These are phyloP conservation scores for Meyerozyma carpophila DNA, from an alignment of 1,139 yeast genomes.

Conservation along the genomic window DNA sequence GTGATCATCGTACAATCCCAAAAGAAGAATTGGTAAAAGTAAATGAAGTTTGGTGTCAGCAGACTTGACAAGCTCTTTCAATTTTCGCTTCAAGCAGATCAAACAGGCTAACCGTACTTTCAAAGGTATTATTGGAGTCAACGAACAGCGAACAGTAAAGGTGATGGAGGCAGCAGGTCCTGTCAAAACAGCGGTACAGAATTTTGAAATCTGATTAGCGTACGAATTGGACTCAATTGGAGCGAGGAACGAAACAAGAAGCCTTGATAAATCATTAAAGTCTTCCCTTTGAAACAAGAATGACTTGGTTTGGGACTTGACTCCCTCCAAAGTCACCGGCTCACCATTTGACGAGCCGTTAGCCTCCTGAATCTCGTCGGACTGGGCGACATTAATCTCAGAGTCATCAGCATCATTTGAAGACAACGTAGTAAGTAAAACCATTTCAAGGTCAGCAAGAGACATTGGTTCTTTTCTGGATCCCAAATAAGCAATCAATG, in stretches of 20 bases:
- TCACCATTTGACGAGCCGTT: slow-evolving; percentile 9
- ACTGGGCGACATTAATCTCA: slow-evolving; percentile 19
- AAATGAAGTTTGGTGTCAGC: slow-evolving; percentile 23
- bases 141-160: slow-evolving; percentile 52
- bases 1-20: slow-evolving; percentile 30
- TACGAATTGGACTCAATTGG: not conserved
- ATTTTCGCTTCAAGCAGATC: slow-evolving; percentile 26
- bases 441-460: slow-evolving; percentile 60
- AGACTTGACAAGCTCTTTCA: slow-evolving; percentile 27
- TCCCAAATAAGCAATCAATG: slow-evolving; percentile 38
- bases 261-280: slow-evolving; percentile 37
- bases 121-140: slow-evolving; percentile 54
- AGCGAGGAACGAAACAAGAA: slow-evolving; percentile 23
- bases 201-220: slow-evolving; percentile 15
- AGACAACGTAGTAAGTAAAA: slow-evolving; percentile 55
- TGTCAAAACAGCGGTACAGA: slow-evolving; percentile 18
- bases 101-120: slow-evolving; percentile 48
- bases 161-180: slow-evolving; percentile 39
- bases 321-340: slow-evolving; percentile 14
- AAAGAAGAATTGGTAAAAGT: slow-evolving; percentile 30
- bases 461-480: slow-evolving; percentile 24
- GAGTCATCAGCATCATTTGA: slow-evolving; percentile 16
- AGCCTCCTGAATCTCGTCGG: slow-evolving; percentile 17
- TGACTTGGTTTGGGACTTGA: slow-evolving; percentile 21
- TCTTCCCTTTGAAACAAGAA: slow-evolving; percentile 36